These are phyloP conservation scores for Martensiomyces pterosporus DNA, from an alignment of 192 early-diverging fungal species.

Conservation along the genomic window DNA sequence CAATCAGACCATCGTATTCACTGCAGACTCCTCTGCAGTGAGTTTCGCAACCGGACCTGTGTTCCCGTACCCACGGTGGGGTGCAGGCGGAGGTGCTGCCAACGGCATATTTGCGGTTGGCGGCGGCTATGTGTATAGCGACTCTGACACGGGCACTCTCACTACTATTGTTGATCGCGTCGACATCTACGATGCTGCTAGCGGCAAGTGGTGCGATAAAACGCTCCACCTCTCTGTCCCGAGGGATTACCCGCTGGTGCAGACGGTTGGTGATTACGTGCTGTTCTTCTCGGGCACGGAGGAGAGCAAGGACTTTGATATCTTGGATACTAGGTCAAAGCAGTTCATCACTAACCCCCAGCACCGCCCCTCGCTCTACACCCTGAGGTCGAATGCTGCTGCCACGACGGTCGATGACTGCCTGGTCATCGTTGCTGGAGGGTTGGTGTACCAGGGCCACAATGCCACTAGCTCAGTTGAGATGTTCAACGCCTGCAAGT, in stretches of 20 bases:
- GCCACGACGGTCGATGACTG: constrained; percentile 32
- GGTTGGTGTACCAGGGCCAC: constrained; percentile 38
- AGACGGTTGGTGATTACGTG: constrained; percentile 40
- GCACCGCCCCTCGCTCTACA: constrained; percentile 36
- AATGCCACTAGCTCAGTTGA: constrained; percentile 45
- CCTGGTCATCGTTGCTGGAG: constrained; percentile 40
- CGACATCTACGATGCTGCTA: constrained; percentile 28
- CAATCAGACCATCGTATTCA: constrained; percentile 34
- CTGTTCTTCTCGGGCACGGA: constrained; percentile 37
- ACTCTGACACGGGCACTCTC: constrained; percentile 9
- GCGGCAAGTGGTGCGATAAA: constrained; percentile 28
- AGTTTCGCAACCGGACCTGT: constrained; percentile 7
- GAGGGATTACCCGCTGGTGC: constrained; percentile 41
- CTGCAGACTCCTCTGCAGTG: neutral
- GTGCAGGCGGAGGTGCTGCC: constrained; percentile 38
- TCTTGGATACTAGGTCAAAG: constrained; percentile 29
- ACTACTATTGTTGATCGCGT: constrained; percentile 34
- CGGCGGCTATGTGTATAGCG: constrained; percentile 38
- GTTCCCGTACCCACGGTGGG: constrained; percentile 45
- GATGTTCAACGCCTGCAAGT: constrained; percentile 40
- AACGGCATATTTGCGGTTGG: constrained; percentile 47
- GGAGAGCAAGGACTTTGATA: constrained; percentile 40
- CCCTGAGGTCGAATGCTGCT: constrained; percentile 27
- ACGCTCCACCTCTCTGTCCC: constrained; percentile 31
- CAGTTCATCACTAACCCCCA: constrained; percentile 14